A percentile compares a stretch with the other conserved stretches of the same genome.
Evolutionary conservation across 2,329 filamentous ascomycete genomes (phyloP).

Genomic region (Madurella fahalii): DNA sequence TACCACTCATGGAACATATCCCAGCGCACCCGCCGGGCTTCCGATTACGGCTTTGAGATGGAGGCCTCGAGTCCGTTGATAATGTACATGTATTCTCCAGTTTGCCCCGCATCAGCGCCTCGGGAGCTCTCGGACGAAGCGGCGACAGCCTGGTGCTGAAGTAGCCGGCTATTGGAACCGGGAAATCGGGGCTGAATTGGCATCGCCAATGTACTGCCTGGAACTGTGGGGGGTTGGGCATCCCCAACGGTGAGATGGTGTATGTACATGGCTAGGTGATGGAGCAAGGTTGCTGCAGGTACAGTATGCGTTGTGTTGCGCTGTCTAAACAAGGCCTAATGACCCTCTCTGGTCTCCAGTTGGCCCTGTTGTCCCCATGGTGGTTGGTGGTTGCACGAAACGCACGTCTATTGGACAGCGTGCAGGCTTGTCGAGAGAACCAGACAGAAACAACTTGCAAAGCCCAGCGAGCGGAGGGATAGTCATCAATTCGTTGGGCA

Average conservation of each 20-base stretch:
- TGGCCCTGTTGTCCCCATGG: not conserved
- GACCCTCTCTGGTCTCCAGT: not conserved
- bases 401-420: no score
- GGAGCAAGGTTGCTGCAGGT: not conserved
- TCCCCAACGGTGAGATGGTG: not conserved
- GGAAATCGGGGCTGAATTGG: conserved; percentile 1
- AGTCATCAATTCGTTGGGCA: no score
- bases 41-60: no score
- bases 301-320: not conserved
- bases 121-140: not conserved
- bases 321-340: not conserved
- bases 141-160: not conserved
- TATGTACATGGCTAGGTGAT: not conserved
- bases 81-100: not conserved
- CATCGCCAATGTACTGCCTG: not conserved
- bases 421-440: no score
- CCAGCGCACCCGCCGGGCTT: not conserved
- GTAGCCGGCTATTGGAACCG: not conserved
- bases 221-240: conserved; percentile 5
- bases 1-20: conserved; percentile 4
- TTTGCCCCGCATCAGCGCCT: not conserved
- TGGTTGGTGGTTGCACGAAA: not conserved
- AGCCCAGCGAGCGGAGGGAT: no score
- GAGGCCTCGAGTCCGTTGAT: no score
- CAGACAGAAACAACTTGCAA: no score